A percentile compares a stretch with the other conserved stretches of the same genome.
phyloP scores from a whole-genome alignment of 495 filamentous ascomycete genomes.

The Penicillium ucsense region DNA sequence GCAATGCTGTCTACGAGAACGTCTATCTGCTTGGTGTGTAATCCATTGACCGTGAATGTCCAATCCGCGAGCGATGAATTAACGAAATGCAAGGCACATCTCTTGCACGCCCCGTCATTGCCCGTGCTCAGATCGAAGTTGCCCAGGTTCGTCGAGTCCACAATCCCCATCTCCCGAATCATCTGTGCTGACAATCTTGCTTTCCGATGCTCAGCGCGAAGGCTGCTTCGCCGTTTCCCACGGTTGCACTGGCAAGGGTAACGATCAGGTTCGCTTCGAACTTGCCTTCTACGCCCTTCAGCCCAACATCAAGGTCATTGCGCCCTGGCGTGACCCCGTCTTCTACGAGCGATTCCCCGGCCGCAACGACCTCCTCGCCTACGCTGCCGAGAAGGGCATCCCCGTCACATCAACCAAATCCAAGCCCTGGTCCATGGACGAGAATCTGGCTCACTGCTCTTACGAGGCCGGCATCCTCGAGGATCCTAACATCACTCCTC shows the following conservation, averaged over 20 bases:
- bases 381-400: slow-evolving; percentile 66
- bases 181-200: not conserved
- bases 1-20: slow-evolving; percentile 82
- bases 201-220: slow-evolving; percentile 19
- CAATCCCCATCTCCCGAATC: not conserved
- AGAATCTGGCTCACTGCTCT: slow-evolving; percentile 83
- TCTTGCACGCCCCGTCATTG: slow-evolving; percentile 83
- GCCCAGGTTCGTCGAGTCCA: slow-evolving; percentile 36
- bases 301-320: slow-evolving; percentile 75
- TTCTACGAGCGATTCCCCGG: slow-evolving; percentile 80
- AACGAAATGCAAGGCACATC: slow-evolving; percentile 52
- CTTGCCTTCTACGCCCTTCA: slow-evolving; percentile 66
- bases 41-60: no score
- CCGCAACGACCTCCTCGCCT: slow-evolving; percentile 81
- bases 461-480: slow-evolving; percentile 72
- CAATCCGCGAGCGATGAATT: not conserved
- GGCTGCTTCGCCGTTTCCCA: slow-evolving; percentile 53
- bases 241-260: slow-evolving; percentile 81
- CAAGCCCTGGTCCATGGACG: slow-evolving; percentile 73
- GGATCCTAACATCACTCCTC: slow-evolving; percentile 47
- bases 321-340: slow-evolving; percentile 75
- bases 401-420: slow-evolving; percentile 83
- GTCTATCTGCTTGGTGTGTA: slow-evolving; percentile 60
- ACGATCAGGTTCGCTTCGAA: slow-evolving; percentile 83
- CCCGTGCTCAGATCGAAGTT: slow-evolving; percentile 66